Percentiles rank a stretch among this genome's conserved stretches.
These are phyloP conservation scores for Pluteus cervinus DNA, from an alignment of 768 basidiomycete genomes.

Conservation along the genomic window DNA sequence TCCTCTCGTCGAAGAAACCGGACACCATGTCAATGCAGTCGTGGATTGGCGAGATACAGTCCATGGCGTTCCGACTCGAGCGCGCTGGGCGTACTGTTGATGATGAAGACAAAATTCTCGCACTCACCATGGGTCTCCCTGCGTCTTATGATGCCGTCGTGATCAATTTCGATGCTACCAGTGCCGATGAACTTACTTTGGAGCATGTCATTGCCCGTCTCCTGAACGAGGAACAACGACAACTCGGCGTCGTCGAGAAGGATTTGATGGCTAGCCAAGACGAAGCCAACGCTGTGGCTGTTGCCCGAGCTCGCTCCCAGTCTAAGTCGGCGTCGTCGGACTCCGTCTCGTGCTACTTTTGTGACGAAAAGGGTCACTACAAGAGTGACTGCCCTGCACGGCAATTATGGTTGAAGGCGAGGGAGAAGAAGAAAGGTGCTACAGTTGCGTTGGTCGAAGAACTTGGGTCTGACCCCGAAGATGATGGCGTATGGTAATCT, in stretches of 20 bases:
- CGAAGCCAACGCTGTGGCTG: no score
- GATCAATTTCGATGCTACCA: conserved; percentile 21
- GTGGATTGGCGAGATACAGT: conserved; percentile 18
- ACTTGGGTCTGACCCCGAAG: no score
- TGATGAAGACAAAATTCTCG: conserved; percentile 20
- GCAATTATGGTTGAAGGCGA: conserved; percentile 8
- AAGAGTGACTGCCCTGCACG: conserved; percentile 11
- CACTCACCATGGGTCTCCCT: conserved; percentile 20
- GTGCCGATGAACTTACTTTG: conserved; percentile 16
- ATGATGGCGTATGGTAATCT: no score
- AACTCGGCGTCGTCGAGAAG: no score
- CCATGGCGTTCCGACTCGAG: conserved; percentile 14
- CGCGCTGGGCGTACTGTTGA: conserved; percentile 13
- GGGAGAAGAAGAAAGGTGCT: conserved; percentile 2
- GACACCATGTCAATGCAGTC: conserved; percentile 15
- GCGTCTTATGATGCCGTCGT: conserved; percentile 20
- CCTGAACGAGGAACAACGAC: conserved; percentile 25
- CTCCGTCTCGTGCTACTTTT: conserved; percentile 20
- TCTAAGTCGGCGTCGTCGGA: no score
- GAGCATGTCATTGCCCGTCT: conserved; percentile 20
- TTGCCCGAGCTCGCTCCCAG: no score
- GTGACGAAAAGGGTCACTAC: conserved; percentile 18
- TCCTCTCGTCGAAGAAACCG: conserved; percentile 17
- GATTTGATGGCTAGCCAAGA: no score
- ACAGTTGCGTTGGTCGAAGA: conserved; percentile 1